These are phyloP conservation scores for Candida frijolesensis DNA, from an alignment of 1,139 yeast genomes.

Conservation along the genomic window DNA sequence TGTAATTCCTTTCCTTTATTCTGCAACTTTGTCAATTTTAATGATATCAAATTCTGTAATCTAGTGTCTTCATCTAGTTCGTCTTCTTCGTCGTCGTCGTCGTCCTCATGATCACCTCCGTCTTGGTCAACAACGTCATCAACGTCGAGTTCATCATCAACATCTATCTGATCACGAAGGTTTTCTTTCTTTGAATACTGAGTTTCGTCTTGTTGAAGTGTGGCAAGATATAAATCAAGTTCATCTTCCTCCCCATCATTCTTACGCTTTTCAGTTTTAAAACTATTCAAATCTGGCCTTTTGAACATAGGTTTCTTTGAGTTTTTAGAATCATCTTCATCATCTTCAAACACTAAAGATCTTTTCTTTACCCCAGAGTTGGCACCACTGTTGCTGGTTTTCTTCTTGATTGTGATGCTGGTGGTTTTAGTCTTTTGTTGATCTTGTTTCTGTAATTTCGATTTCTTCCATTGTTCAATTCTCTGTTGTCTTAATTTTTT, in stretches of 20 bases:
- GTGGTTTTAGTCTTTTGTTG: slow-evolving; percentile 9
- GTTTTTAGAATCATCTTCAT: slow-evolving; percentile 24
- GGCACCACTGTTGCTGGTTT: neutral
- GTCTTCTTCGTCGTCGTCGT: slow-evolving; percentile 9
- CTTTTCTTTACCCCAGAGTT: slow-evolving; percentile 7
- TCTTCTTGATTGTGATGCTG: slow-evolving; percentile 5
- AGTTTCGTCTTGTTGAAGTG: slow-evolving; percentile 6
- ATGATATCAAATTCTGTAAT: slow-evolving; percentile 26
- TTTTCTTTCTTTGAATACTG: neutral
- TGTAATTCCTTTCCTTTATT: slow-evolving; percentile 38
- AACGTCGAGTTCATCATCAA: slow-evolving; percentile 4
- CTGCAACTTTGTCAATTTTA: slow-evolving; percentile 33
- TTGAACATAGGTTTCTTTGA: slow-evolving; percentile 25
- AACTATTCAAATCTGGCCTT: slow-evolving; percentile 19
- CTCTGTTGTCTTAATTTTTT: slow-evolving; percentile 29
- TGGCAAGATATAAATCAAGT: slow-evolving; percentile 22
- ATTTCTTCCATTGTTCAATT: slow-evolving; percentile 45
- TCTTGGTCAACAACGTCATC: slow-evolving; percentile 10
- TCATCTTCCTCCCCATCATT: slow-evolving; percentile 23
- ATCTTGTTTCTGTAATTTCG: slow-evolving; percentile 20
- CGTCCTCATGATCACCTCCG: slow-evolving; percentile 9
- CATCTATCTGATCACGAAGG: neutral
- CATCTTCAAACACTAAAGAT: slow-evolving; percentile 18
- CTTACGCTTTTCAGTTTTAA: slow-evolving; percentile 2
- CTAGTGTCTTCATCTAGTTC: slow-evolving; percentile 23